phyloP scores from a whole-genome alignment of 805 yeast genomes.

The Komagataella phaffii region DNA sequence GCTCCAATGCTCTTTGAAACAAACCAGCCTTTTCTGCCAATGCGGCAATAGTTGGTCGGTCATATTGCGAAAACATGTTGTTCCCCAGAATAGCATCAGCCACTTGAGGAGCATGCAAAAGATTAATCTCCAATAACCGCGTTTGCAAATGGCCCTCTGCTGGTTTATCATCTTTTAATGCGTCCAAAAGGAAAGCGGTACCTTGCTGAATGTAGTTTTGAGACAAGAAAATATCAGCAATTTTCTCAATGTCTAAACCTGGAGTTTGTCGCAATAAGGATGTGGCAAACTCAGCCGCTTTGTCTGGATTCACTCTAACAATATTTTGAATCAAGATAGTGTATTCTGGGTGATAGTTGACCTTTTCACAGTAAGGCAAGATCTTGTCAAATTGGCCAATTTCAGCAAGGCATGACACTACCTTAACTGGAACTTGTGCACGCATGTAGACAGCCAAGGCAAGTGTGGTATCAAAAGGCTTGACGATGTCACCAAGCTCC shows the following conservation, averaged over 20 bases:
- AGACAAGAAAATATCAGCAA: conserved; percentile 88
- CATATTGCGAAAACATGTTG: conserved; percentile 90
- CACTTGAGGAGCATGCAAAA: conserved; percentile 96
- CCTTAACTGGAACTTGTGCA: conserved; percentile 74
- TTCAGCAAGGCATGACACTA: conserved; percentile 85
- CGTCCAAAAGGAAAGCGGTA: conserved; percentile 92
- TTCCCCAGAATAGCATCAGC: conserved; percentile 98
- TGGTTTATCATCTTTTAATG: conserved; percentile 85
- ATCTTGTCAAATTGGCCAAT: conserved; percentile 94
- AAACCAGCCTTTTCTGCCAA: conserved; percentile 95
- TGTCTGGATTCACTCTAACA: conserved; percentile 90
- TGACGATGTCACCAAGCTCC: conserved; percentile 92
- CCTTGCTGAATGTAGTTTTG: conserved; percentile 96
- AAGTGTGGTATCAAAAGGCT: conserved; percentile 71
- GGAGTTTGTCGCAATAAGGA: conserved; percentile 56
- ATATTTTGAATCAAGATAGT: conserved; percentile 81
- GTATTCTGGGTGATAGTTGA: conserved; percentile 80
- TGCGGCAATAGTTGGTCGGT: conserved; percentile 82
- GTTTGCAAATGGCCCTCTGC: conserved; percentile 95
- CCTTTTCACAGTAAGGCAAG: conserved; percentile 85
- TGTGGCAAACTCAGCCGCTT: conserved; percentile 94
- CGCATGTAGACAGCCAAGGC: conserved; percentile 87
- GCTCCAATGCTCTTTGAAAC: conserved; percentile 90
- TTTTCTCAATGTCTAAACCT: conserved; percentile 66
- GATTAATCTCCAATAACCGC: conserved; percentile 80